A percentile compares a stretch with the other conserved stretches of the same genome.
Evolutionary conservation across 345 rosid species (phyloP).

Genomic region (Anacardium occidentale): DNA sequence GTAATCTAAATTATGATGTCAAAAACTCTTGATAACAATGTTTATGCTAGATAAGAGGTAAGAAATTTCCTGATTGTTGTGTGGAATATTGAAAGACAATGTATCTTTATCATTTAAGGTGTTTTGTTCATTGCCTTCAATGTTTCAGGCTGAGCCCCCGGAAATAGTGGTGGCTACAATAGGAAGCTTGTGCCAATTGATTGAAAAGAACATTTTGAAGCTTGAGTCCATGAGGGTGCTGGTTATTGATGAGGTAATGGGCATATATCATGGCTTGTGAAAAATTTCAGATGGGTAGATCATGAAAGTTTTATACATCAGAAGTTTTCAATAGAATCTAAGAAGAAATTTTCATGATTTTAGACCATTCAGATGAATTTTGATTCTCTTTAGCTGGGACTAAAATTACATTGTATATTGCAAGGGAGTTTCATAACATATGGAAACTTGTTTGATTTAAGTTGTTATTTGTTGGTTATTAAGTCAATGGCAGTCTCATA

Average conservation of each 20-base stretch:
- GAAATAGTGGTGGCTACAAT: constrained; percentile 80
- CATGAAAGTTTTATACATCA: background rate
- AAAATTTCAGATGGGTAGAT: background rate
- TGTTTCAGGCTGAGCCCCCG: constrained; percentile 92
- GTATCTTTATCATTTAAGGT: background rate
- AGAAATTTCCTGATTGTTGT: constrained; percentile 7
- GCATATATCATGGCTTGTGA: background rate
- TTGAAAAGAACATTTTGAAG: constrained; percentile 69
- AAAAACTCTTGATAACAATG: constrained; percentile 6
- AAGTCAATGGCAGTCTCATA: constrained; percentile 1
- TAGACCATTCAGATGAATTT: background rate
- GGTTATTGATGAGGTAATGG: constrained; percentile 85
- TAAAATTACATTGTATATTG: no score
- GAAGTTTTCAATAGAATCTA: background rate
- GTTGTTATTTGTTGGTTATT: background rate
- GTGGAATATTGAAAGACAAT: background rate
- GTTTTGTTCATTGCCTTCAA: constrained; percentile 14
- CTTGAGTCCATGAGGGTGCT: constrained; percentile 67
- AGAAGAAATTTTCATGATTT: background rate
- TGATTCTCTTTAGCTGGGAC: background rate
- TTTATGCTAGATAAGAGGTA: background rate
- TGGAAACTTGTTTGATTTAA: background rate
- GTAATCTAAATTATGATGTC: background rate
- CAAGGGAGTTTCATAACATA: background rate
- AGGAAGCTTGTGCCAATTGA: constrained; percentile 78